phyloP scores from a whole-genome alignment of 305 asterid genomes.

The Ruellia speciosa region DNA sequence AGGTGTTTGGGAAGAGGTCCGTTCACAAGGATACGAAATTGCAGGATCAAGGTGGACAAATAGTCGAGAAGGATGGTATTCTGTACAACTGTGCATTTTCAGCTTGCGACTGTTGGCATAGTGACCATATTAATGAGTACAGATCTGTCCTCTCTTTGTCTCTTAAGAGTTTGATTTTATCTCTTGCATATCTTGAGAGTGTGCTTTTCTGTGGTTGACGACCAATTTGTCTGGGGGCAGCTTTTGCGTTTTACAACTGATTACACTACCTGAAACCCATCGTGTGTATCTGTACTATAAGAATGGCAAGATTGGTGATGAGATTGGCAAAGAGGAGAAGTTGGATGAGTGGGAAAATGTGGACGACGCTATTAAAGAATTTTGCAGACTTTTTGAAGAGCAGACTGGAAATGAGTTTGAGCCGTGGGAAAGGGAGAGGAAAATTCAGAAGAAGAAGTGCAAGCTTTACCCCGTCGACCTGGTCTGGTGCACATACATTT shows the following conservation, averaged over 20 bases:
- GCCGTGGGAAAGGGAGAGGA: slow-evolving; percentile 19
- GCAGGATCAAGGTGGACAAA: slow-evolving; percentile 63
- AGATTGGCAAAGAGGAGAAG: background rate
- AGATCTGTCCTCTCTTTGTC: background rate
- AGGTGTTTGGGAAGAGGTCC: slow-evolving; percentile 72
- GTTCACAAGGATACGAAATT: slow-evolving; percentile 74
- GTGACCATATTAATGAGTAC: slow-evolving; percentile 29
- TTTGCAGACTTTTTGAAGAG: background rate
- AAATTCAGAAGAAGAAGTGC: slow-evolving; percentile 6
- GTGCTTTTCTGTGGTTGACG: too few species aligned
- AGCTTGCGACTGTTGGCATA: slow-evolving; percentile 36
- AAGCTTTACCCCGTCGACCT: slow-evolving; percentile 65
- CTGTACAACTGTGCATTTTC: slow-evolving; percentile 69
- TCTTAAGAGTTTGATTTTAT: too few species aligned
- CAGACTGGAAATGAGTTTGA: slow-evolving; percentile 7
- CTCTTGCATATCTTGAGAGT: too few species aligned
- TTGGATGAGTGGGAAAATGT: slow-evolving; percentile 4
- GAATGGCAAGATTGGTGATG: slow-evolving; percentile 32
- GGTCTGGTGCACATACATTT: slow-evolving; percentile 22
- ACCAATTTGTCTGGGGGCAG: background rate
- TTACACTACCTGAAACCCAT: slow-evolving; percentile 42
- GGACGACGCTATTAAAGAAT: background rate
- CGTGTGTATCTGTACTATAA: slow-evolving; percentile 56
- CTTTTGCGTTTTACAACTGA: slow-evolving; percentile 29
- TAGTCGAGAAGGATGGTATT: slow-evolving; percentile 64